phyloP scores from a whole-genome alignment of 2,329 filamentous ascomycete genomes.

The Malbranchea zuffiana region DNA sequence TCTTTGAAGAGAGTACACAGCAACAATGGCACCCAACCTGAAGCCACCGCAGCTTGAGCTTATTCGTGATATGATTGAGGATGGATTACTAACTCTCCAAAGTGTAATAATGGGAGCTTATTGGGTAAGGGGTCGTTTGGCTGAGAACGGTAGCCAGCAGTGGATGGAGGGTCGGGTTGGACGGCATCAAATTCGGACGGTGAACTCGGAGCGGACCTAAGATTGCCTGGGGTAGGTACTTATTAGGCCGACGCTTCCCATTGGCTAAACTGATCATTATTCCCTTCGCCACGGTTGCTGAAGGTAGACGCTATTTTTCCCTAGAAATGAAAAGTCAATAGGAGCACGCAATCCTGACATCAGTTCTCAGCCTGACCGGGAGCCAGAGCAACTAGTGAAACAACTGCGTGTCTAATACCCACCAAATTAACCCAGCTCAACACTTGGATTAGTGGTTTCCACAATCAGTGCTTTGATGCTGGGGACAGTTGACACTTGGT shows the following conservation, averaged over 20 bases:
- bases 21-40: neutral
- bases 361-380: too few species aligned
- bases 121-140: neutral
- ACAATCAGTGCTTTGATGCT: too few species aligned
- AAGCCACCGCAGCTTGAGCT: constrained; percentile 2
- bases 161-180: neutral
- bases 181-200: neutral
- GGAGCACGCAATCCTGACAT: too few species aligned
- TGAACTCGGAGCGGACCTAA: neutral
- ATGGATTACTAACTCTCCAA: constrained; percentile 14
- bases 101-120: neutral
- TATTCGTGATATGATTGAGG: constrained; percentile 14
- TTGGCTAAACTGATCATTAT: neutral
- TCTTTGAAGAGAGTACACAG: too few species aligned
- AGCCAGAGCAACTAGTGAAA: too few species aligned
- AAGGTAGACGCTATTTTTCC: too few species aligned
- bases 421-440: too few species aligned
- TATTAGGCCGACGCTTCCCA: neutral
- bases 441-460: too few species aligned
- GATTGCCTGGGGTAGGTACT: neutral
- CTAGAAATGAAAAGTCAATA: too few species aligned
- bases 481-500: too few species aligned
- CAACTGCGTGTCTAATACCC: too few species aligned
- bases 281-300: too few species aligned
- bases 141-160: neutral